Base-by-base conservation (phyloP, 78 protist genomes). In the Dictyostelium intermedium region DNA sequence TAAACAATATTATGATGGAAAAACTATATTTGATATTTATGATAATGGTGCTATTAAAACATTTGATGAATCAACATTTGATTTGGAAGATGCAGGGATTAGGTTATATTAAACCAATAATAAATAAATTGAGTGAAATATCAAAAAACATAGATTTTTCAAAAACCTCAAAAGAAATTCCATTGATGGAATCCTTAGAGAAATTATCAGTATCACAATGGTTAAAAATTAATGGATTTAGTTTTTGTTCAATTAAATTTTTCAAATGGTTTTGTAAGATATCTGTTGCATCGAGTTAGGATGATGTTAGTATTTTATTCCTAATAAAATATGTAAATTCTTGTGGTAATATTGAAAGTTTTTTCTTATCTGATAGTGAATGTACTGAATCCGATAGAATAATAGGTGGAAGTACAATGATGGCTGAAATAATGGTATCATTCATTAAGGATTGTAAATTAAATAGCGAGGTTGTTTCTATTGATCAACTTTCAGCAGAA, bases 1-100 rank as follows among this genome's bases (percentile, higher is more conserved):
- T 30, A 72, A 72, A 61, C 92, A 87, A 87, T 69, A 56, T 56
- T 47, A 78, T 25, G 9, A 37, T 3, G 92, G 92, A 27, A 87
- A 78, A 50, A 87, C 81, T 0, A 73, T 87, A 16, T 70, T 70
- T 32, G 39, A 70, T 27, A 32, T 5, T 32, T 9, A 70, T 32
- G 13, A 10, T 3, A 3, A 63, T n/a, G 32, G 14, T 0, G 14
- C 11, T 20, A 25, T 63, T 8, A n/a, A 25, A 63, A 8, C 14
- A 23, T 63, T 23, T 23, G 32, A 63, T 8, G 73, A 63, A 70
- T 70, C 77, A 7, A 30, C 2, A 5, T 8, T 27, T 14, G 39
- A 70, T 27, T 70, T 27, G 1, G 14, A 32, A 32, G 30, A 9
- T 1, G 0, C 14, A 7, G 77, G 77, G 41, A 32, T 32, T 70